phyloP scores from a whole-genome alignment of 2,329 filamentous ascomycete species.

The Botrytis sinoallii region DNA sequence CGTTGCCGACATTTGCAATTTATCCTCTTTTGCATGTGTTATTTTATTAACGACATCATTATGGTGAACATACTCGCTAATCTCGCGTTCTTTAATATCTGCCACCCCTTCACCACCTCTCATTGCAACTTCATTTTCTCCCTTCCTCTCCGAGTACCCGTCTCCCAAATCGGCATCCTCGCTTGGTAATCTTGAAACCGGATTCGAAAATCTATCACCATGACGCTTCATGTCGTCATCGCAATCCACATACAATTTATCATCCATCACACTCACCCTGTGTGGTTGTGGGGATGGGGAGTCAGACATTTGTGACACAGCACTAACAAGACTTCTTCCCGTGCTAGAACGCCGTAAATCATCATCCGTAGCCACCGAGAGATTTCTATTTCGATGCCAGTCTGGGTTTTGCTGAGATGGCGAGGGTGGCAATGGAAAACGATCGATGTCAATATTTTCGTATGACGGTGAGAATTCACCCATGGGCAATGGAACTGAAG shows the following conservation, averaged over 20 bases:
- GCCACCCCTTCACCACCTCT: not conserved
- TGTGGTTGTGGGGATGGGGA: not conserved
- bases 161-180: not conserved
- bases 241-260: slow-evolving; percentile 15
- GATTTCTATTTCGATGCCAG: not conserved
- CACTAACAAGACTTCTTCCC: slow-evolving; percentile 51
- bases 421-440: slow-evolving; percentile 10
- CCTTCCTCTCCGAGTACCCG: not conserved
- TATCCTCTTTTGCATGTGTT: slow-evolving; percentile 40
- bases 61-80: slow-evolving; percentile 36
- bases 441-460: slow-evolving; percentile 12
- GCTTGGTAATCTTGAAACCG: not conserved
- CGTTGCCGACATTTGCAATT: slow-evolving; percentile 60
- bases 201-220: not conserved
- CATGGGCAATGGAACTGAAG: not conserved
- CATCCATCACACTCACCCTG: slow-evolving; percentile 1
- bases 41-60: not conserved
- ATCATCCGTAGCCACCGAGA: not conserved
- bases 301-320: slow-evolving; percentile 30
- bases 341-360: not conserved
- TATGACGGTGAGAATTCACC: not conserved
- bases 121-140: not conserved
- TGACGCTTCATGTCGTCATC: not conserved
- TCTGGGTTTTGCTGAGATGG: not conserved
- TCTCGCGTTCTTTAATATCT: slow-evolving; percentile 35